Base-by-base conservation (phyloP, 148 eudicot species). In the Arbutus unedo region DNA sequence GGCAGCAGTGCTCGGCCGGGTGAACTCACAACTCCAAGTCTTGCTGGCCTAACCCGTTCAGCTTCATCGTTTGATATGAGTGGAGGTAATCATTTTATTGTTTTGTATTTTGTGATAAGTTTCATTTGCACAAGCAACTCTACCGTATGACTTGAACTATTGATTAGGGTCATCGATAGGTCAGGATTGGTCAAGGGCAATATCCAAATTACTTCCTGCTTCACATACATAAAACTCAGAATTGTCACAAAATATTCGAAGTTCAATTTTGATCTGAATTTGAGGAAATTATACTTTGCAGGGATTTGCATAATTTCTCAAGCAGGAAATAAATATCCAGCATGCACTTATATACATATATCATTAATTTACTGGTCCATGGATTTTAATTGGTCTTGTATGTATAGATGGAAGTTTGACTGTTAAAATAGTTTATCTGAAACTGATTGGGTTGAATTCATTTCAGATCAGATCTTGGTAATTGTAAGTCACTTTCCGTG, bases 1-100 rank as follows among this genome's bases (percentile, higher is more conserved):
- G 79, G 84, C 47, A 80, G 88, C 78, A 83, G 84, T 88, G 85
- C 77, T 83, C 85, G 92, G 76, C 78, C 87, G 41, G 89, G 91
- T 74, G 97, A 92, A 82, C 88, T 90, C 55, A 44, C 92, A n/a
- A 78, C 83, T 79, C 79, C 80, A 47, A 91, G 91, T 84, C 91
- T 89, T 81, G 83, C 93, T 83, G 98, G 99, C 80, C 85, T 96
- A 81, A 95, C 93, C 80, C 98, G 98, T 38, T 96, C 99, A 14
- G 84, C 94, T 3, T 96, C 99, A 79, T 94, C 95, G 98, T 93
- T 96, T 87, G 99, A 96, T 84, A 88, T 96, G 98, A 90, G 86
- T 86, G 91, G 93, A 89, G 98, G 98, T 95, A 85, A 82, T 47
- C 2, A 77, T 47, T 1, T 0, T 15, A 44, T 76, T 18, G 41